Base-by-base conservation (phyloP, 352 stramenopile species). In the Aphanomyces invadans region DNA sequence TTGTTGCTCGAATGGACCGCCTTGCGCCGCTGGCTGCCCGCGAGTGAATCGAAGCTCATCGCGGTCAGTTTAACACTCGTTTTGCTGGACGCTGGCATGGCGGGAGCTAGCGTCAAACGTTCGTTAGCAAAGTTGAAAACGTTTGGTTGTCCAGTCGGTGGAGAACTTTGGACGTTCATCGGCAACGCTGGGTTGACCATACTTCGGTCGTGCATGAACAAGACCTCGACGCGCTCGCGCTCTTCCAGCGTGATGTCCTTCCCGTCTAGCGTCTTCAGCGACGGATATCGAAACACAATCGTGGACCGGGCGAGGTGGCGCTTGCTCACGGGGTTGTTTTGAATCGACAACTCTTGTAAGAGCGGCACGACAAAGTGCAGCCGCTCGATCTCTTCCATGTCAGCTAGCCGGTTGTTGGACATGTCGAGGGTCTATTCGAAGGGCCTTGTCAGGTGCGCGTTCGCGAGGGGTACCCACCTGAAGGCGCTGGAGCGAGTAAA, bases 361-460 rank as follows among this genome's bases (percentile, higher is more conserved):
- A 80, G 83, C 1, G 82, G 75, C 25, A 71, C 49, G 17, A 90
- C 31, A 3, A 70, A 38, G 0, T 64, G 68, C 15, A 95, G 71
- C 26, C 80, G 87, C 5, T 95, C 87, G 21, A 95, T 56, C 49
- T 96, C 87, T 21, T 87, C 81, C n/a, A 95, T 61, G 36, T 95
- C 87, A 0, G 62, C 46, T 0, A 96, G 25, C 0, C 87, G 76
- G 62, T 96, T 96, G 65, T 82, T 89, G 7, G 78, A 88, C 0
- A 93, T 55, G 62, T 92, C 76, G 1, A 96, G 72, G 29, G 72
- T 74, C 83, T 91, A 51, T 12, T 48, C 54, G 9, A 15, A 36
- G n/a, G n/a, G n/a, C n/a, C n/a, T n/a, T n/a, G n/a, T n/a, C n/a
- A n/a, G n/a, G n/a, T n/a, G n/a, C 21, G 12, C 38, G 19, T 59